Percentiles rank a stretch among this genome's conserved stretches.
Conservation (phyloP, 1,139 yeast species). For the Schwanniomyces etchellsii region DNA sequence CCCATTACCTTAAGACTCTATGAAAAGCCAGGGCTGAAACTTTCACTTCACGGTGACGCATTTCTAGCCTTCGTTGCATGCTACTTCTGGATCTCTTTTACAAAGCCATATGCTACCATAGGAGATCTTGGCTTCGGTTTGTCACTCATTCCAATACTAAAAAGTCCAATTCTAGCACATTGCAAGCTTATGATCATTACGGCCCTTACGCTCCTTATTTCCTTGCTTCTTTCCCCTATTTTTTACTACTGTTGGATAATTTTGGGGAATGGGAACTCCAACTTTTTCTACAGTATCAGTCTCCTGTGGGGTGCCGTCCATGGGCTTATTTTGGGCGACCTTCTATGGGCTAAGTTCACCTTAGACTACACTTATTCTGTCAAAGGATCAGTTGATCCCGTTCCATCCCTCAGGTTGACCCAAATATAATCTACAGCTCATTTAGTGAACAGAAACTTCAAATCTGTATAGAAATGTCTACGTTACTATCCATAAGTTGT, state of each 20-base stretch:
- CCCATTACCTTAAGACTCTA: conserved; percentile 72
- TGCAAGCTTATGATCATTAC: conserved; percentile 29
- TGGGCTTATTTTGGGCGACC: conserved; percentile 65
- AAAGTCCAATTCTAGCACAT: conserved; percentile 32
- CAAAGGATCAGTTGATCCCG: conserved; percentile 13
- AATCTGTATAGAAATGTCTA: background rate
- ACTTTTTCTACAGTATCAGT: conserved; percentile 92
- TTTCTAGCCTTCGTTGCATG: conserved; percentile 62
- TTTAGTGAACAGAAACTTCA: background rate
- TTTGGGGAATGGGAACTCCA: conserved; percentile 91
- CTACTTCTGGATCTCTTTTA: conserved; percentile 61
- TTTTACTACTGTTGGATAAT: conserved; percentile 95
- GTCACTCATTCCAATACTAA: conserved; percentile 53
- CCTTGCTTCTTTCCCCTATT: conserved; percentile 63
- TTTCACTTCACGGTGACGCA: no score
- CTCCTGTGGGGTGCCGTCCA: conserved; percentile 74
- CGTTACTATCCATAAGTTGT: background rate
- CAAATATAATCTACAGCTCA: conserved; percentile 21
- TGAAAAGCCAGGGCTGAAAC: conserved; percentile 17
- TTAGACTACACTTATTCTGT: conserved; percentile 58
- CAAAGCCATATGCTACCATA: conserved; percentile 85
- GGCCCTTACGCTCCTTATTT: conserved; percentile 33
- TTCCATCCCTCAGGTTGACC: conserved; percentile 28
- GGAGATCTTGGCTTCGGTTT: conserved; percentile 75
- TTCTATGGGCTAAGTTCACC: conserved; percentile 76